phyloP scores from a whole-genome alignment of 2,329 filamentous ascomycete species.

The Clonostachys solani region DNA sequence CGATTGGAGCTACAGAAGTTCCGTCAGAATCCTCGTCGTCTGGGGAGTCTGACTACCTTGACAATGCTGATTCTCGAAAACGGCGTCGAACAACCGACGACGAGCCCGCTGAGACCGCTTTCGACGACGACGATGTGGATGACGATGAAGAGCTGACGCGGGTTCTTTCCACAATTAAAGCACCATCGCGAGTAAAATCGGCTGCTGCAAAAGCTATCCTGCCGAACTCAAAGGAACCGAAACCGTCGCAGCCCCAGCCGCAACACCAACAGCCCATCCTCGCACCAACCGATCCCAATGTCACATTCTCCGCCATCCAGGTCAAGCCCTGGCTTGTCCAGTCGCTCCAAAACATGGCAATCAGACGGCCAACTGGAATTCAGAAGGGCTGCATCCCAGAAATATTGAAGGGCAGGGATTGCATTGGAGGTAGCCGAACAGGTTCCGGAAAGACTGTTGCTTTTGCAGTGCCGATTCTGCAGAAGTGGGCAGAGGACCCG shows the following conservation, averaged over 20 bases:
- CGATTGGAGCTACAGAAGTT: too few species aligned
- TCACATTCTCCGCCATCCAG: constrained; percentile 67
- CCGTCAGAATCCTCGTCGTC: constrained; percentile 8
- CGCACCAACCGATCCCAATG: constrained; percentile 50
- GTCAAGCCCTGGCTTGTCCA: constrained; percentile 85
- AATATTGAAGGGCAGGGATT: constrained; percentile 86
- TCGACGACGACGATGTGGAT: constrained; percentile 24
- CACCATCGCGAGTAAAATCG: constrained; percentile 49
- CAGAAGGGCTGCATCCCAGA: constrained; percentile 91
- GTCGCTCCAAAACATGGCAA: constrained; percentile 72
- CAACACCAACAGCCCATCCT: constrained; percentile 29
- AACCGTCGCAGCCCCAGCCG: constrained; percentile 1
- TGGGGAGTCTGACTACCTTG: constrained; percentile 44
- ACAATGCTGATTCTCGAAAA: constrained; percentile 38
- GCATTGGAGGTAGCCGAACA: constrained; percentile 89
- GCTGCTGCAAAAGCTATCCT: constrained; percentile 7
- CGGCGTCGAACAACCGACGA: constrained; percentile 31
- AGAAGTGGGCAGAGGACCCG: constrained; percentile 90
- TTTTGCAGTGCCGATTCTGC: constrained; percentile 90
- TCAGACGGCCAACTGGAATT: constrained; percentile 85
- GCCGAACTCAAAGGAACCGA: constrained; percentile 5
- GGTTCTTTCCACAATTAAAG: constrained; percentile 37
- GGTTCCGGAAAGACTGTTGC: constrained; percentile 97
- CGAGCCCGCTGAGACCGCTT: constrained; percentile 11
- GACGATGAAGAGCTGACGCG: constrained; percentile 23